Percentiles rank a stretch among this genome's conserved stretches.
These are phyloP conservation scores for Naganishia kalamii DNA, from an alignment of 768 basidiomycete species.

Conservation along the genomic window DNA sequence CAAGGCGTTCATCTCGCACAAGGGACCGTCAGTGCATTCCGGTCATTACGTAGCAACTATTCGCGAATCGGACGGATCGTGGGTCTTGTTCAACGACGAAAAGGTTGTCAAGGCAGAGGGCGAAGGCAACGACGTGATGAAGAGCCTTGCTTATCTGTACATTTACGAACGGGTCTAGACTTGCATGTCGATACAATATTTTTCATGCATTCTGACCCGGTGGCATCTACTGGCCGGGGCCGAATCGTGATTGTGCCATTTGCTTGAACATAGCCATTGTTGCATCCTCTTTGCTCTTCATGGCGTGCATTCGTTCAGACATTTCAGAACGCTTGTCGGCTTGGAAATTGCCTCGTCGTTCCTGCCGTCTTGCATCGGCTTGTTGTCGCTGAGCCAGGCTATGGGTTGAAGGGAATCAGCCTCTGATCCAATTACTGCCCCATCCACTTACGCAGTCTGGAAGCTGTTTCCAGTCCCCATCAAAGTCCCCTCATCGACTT, in stretches of 20 bases:
- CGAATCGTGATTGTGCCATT: slow-evolving; percentile 80
- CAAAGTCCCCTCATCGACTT: slow-evolving; percentile 69
- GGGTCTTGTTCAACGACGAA: slow-evolving; percentile 95
- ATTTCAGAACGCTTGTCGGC: slow-evolving; percentile 51
- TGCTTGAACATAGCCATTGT: slow-evolving; percentile 97
- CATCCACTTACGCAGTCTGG: slow-evolving; percentile 58
- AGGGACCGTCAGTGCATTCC: slow-evolving; percentile 89
- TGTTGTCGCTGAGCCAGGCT: slow-evolving; percentile 73
- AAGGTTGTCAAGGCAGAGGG: slow-evolving; percentile 85
- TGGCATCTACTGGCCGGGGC: slow-evolving; percentile 35
- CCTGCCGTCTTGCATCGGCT: slow-evolving; percentile 59
- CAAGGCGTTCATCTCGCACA: slow-evolving; percentile 94
- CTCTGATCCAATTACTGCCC: background rate
- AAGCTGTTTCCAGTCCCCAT: slow-evolving; percentile 74
- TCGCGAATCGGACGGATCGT: slow-evolving; percentile 55
- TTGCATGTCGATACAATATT: background rate
- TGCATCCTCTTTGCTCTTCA: slow-evolving; percentile 74
- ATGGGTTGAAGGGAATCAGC: slow-evolving; percentile 18
- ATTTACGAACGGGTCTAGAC: slow-evolving; percentile 64
- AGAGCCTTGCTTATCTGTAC: slow-evolving; percentile 85
- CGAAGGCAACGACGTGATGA: slow-evolving; percentile 72
- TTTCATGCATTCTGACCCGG: background rate
- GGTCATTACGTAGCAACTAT: slow-evolving; percentile 46
- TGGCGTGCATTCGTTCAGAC: slow-evolving; percentile 59
- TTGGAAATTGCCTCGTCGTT: slow-evolving; percentile 40